Percentiles rank a stretch among this genome's conserved stretches.
Evolutionary conservation across 805 yeast species (phyloP).

Genomic region (Yamadazyma laniorum): DNA sequence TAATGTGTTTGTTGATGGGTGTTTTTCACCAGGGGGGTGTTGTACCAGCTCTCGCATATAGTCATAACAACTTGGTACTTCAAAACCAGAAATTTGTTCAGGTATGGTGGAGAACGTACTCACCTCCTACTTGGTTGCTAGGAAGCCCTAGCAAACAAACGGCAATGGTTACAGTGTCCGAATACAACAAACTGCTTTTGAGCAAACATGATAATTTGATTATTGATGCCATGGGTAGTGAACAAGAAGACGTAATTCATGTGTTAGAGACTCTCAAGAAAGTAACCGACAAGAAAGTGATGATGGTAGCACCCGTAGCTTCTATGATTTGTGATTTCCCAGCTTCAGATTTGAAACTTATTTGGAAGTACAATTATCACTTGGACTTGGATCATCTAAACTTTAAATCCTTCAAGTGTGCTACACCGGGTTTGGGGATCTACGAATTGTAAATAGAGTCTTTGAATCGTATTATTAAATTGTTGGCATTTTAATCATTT

Average conservation of each 20-base stretch:
- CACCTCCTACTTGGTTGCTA: constrained; percentile 88
- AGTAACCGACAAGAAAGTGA: constrained; percentile 12
- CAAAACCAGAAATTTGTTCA: constrained; percentile 30
- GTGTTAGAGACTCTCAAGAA: constrained; percentile 5
- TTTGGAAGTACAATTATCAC: constrained; percentile 46
- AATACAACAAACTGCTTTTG: constrained; percentile 3
- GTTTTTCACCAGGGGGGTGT: constrained; percentile 89
- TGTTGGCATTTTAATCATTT: constrained; percentile 45
- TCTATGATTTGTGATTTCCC: constrained; percentile 26
- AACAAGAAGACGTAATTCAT: constrained; percentile 17
- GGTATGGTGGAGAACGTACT: constrained; percentile 92
- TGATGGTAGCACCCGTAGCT: constrained; percentile 41
- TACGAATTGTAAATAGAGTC: constrained; percentile 36
- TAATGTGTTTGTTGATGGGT: constrained; percentile 69
- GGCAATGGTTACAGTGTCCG: constrained; percentile 9
- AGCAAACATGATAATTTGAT: constrained; percentile 17
- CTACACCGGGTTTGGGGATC: constrained; percentile 64
- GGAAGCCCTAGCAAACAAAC: constrained; percentile 22
- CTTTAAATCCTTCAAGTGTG: constrained; percentile 41
- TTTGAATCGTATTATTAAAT: constrained; percentile 2
- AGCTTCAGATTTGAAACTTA: constrained; percentile 13
- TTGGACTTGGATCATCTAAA: constrained; percentile 73
- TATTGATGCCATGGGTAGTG: constrained; percentile 53
- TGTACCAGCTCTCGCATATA: constrained; percentile 55
- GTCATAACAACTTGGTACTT: constrained; percentile 20